Base-by-base conservation (phyloP, 1,139 yeast species). In the Yamadazyma dushanensis region DNA sequence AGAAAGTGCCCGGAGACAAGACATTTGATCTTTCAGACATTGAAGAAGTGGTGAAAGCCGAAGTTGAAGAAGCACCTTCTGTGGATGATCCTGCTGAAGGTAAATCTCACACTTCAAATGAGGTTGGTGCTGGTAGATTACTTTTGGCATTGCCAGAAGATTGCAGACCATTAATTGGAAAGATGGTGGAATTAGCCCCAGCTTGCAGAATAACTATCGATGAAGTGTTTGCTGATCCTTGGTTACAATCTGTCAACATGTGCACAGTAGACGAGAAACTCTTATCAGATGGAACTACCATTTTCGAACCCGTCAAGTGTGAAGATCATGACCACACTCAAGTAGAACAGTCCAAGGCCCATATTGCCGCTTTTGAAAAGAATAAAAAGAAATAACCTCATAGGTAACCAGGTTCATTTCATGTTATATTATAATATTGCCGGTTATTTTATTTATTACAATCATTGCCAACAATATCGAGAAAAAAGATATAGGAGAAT, bases 321-420 rank as follows among this genome's bases (percentile, higher is more conserved):
- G 61, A 65, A 3, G 82, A 78, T 52, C 97, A 90, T 56, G 73
- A 71, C 29, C 97, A 90, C 56, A 86, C 96, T 1, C 80, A 79
- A 49, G 97, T 90, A 35, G 95, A 88, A 50, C 96, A 87, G 57
- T 82, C 88, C 40, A 95, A 87, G 51, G 97, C 97, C 0, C 97
- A 90, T 59, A 90, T 90, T 62, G 96, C 97, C 11, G 85, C 94
- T 35, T 74, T 88, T 48, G 97, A 90, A 55, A 85, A 82, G 68
- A 80, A 75, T 49, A 84, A 83, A 59, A 78, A 73, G 55, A 71
- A 74, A 49, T 65, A 56, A 41, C 38, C 41, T 11, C n/a, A n/a
- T 15, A 10, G 8, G n/a, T 21, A 10, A 7, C 5, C n/a, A 9
- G 13, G n/a, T 6, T 21, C n/a, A 6, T 21, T 10, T 5, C 24